A percentile compares a stretch with the other conserved stretches of the same genome.
Conservation (phyloP, 306 rosid species). For the Cicer arietinum region DNA sequence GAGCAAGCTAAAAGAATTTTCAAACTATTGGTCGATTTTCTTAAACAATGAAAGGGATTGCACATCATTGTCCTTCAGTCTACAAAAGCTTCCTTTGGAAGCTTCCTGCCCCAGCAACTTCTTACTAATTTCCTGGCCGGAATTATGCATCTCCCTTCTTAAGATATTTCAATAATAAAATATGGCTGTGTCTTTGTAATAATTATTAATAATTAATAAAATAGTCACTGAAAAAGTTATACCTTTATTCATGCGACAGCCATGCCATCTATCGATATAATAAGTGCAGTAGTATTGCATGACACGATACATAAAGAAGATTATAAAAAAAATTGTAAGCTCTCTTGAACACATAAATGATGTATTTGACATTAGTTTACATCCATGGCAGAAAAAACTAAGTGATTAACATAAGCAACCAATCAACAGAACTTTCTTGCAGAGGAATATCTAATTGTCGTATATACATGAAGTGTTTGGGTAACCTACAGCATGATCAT, state of each 20-base stretch:
- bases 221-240: too few relatives aligned
- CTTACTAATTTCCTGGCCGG: neutral
- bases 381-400: conserved; percentile 10
- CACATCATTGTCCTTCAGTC: neutral
- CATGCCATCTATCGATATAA: neutral
- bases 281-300: neutral
- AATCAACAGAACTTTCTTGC: conserved; percentile 38
- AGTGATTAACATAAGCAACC: neutral
- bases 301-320: neutral
- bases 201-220: neutral
- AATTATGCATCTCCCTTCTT: neutral
- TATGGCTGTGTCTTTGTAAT: neutral
- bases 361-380: conserved; percentile 24
- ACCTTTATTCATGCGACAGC: neutral
- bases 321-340: conserved; percentile 24
- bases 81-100: neutral
- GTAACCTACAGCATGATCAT: conserved; percentile 34
- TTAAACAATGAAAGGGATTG: neutral
- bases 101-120: neutral
- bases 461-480: conserved; percentile 38
- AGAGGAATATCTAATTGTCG: conserved; percentile 35
- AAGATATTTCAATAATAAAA: neutral
- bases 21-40: conserved; percentile 24
- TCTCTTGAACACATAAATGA: neutral
- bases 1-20: conserved; percentile 19